Conservation (phyloP, 2,329 filamentous ascomycete genomes). For the Mollisia scopiformis region DNA sequence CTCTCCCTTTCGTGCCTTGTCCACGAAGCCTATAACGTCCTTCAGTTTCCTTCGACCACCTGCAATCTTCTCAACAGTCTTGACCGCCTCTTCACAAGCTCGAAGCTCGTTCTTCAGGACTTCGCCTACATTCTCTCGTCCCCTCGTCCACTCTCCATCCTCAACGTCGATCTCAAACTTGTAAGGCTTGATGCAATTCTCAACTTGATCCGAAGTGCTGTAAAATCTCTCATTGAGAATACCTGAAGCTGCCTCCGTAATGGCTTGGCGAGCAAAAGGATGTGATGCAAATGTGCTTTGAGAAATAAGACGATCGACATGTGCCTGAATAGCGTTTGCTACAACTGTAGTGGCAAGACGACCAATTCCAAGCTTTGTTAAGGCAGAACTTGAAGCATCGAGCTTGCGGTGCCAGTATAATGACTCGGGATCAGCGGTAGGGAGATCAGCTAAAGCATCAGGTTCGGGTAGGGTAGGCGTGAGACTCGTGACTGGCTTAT, state of each 20-base stretch:
- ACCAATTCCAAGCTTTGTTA: conserved; percentile 94
- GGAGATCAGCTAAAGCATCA: conserved; percentile 76
- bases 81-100: conserved; percentile 80
- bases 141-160: conserved; percentile 83
- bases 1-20: conserved; percentile 85
- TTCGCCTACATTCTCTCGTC: conserved; percentile 78
- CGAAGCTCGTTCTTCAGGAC: conserved; percentile 87
- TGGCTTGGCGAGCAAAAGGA: conserved; percentile 90
- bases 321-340: conserved; percentile 81
- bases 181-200: conserved; percentile 98
- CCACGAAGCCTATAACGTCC: conserved; percentile 90
- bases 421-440: conserved; percentile 83
- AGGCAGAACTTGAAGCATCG: conserved; percentile 84
- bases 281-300: conserved; percentile 86
- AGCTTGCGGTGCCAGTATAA: conserved; percentile 93
- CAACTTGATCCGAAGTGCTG: conserved; percentile 95
- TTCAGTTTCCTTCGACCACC: conserved; percentile 83
- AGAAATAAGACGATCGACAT: conserved; percentile 77
- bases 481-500: conserved; percentile 90
- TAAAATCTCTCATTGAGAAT: conserved; percentile 96
- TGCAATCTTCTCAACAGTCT: conserved; percentile 73
- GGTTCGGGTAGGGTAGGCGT: conserved; percentile 65
- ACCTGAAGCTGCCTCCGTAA: conserved; percentile 83
- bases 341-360: conserved; percentile 91
- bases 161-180: conserved; percentile 98